Base-by-base conservation (phyloP, 306 rosid genomes). In the Cucurbita maxima region DNA sequence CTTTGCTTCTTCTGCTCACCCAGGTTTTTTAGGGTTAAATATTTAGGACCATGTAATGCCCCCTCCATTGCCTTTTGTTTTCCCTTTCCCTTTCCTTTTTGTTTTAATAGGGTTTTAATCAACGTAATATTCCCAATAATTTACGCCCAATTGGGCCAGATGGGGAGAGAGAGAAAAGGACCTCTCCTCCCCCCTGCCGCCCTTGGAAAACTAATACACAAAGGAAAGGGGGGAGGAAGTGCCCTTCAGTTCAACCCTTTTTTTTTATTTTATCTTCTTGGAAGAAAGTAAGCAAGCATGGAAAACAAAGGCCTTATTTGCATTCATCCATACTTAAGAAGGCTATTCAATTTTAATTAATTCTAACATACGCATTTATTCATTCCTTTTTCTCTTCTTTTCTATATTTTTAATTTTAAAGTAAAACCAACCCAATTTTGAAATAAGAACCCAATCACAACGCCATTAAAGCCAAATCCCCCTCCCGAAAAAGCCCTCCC, bases 311-410 rank as follows among this genome's bases (percentile, higher is more conserved):
- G n/a, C n/a, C n/a, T 78, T 82, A 76, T 82, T 79, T 84, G 73
- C 79, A 10, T 10, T 79, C 66, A 88, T 79, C 81, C 57, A 83
- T 81, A 79, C 79, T 84, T 81, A 77, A 34, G 36, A 78, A 71
- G 73, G 76, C 84, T 18, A 71, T 20, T 68, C 3, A 68, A 51
- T 30, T 7, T 34, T 18, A 82, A 86, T 89, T 79, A 87, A 83
- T 85, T 76, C 76, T 72, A 69, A 38, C 45, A 73, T 82, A 34
- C 74, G 75, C 83, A 76, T 80, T 79, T 83, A 82, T 80, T 78
- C 82, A 83, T n/a, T n/a, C n/a, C n/a, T n/a, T n/a, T 58, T 70
- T 45, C 4, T 76, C 53, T 12, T 59, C 0, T 1, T 67, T 67
- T 45, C 40, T 50, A 50, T 70, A 50, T 15, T 70, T 68, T 47